Percentiles rank a stretch among this genome's conserved stretches.
Conservation (phyloP, 2,329 filamentous ascomycete genomes). For the Fusarium pininemorale region DNA sequence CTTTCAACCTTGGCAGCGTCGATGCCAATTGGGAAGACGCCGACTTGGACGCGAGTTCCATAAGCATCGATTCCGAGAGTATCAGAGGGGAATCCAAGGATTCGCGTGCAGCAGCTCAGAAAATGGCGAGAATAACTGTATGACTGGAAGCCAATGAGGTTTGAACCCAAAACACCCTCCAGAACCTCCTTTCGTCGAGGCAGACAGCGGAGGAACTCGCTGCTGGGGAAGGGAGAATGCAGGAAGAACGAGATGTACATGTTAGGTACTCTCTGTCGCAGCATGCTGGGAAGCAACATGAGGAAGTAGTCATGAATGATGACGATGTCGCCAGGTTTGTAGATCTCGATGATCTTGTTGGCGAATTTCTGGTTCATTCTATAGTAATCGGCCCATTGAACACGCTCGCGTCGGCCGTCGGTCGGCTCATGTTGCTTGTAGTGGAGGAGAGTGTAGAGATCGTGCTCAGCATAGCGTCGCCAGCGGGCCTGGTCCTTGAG, state of each 20-base stretch:
- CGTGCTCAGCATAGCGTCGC: conserved; percentile 89
- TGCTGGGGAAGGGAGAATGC: conserved; percentile 94
- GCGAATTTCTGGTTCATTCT: conserved; percentile 93
- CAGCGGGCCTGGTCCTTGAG: conserved; percentile 87
- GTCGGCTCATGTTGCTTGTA: conserved; percentile 95
- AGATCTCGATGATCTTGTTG: conserved; percentile 85
- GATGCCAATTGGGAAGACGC: conserved; percentile 94
- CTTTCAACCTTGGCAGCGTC: conserved; percentile 83
- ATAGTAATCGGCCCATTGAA: conserved; percentile 92
- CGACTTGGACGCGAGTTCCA: conserved; percentile 87
- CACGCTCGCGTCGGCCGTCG: conserved; percentile 81
- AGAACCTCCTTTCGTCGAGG: conserved; percentile 89
- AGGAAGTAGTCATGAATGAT: conserved; percentile 96
- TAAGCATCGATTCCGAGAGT: conserved; percentile 87
- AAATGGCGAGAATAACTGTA: conserved; percentile 97
- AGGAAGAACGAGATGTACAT: conserved; percentile 96
- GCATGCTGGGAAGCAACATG: conserved; percentile 85
- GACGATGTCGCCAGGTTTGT: conserved; percentile 92
- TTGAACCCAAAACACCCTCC: conserved; percentile 88
- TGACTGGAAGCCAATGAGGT: conserved; percentile 94
- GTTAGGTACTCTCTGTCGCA: conserved; percentile 85
- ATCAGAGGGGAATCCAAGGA: conserved; percentile 90
- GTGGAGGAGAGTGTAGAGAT: conserved; percentile 92
- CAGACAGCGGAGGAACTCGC: conserved; percentile 91
- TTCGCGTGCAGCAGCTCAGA: conserved; percentile 89